phyloP scores from a whole-genome alignment of 2,329 filamentous ascomycete genomes.

The Graphilbum fragrans region DNA sequence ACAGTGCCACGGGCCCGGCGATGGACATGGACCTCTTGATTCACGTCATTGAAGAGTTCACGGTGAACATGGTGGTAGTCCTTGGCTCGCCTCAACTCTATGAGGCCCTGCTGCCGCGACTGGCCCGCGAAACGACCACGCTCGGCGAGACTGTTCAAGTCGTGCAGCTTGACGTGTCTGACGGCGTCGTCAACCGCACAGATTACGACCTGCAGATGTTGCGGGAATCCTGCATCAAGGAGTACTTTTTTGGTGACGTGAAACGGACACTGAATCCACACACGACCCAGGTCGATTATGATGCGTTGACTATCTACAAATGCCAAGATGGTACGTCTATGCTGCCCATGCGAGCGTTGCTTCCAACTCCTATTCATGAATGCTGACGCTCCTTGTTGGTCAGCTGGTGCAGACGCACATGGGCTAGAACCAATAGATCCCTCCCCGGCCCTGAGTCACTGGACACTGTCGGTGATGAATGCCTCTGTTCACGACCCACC shows the following conservation, averaged over 20 bases:
- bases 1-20: constrained; percentile 18
- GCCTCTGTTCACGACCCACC: constrained; percentile 57
- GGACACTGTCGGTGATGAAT: constrained; percentile 74
- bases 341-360: not conserved
- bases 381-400: constrained; percentile 7
- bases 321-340: constrained; percentile 43
- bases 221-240: constrained; percentile 66
- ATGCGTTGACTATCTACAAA: constrained; percentile 61
- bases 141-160: constrained; percentile 60
- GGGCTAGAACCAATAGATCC: constrained; percentile 52
- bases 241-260: constrained; percentile 86
- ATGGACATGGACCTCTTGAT: constrained; percentile 62
- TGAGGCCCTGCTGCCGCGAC: constrained; percentile 60
- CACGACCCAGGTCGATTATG: constrained; percentile 73
- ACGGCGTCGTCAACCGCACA: constrained; percentile 70
- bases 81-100: constrained; percentile 59
- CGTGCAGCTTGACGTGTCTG: constrained; percentile 70
- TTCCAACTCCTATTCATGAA: not conserved
- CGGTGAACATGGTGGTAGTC: constrained; percentile 70
- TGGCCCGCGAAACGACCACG: constrained; percentile 41
- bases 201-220: constrained; percentile 60
- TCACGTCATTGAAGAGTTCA: constrained; percentile 55
- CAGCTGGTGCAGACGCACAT: constrained; percentile 8
- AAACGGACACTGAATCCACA: constrained; percentile 72
- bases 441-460: constrained; percentile 60